phyloP scores from a whole-genome alignment of 352 stramenopile genomes.

The Aphanomyces cochlioides region DNA sequence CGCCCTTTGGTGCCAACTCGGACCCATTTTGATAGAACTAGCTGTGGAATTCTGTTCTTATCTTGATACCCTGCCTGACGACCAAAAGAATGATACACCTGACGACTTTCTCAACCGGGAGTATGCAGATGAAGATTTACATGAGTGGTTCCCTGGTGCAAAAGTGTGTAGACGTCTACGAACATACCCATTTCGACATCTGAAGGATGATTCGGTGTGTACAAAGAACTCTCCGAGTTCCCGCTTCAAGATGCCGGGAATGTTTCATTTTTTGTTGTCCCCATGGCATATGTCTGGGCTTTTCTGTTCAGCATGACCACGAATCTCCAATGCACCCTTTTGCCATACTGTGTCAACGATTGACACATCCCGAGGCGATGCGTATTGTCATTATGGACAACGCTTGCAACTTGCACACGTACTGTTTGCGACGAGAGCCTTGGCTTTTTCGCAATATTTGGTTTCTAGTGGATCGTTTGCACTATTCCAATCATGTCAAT shows the following conservation, averaged over 20 bases:
- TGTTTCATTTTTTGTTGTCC: constrained; percentile 2
- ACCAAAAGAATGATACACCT: neutral
- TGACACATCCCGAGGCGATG: neutral
- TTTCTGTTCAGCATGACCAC: neutral
- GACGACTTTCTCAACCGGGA: neutral
- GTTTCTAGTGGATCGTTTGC: neutral
- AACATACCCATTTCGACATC: neutral
- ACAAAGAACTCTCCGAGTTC: neutral
- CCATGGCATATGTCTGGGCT: neutral
- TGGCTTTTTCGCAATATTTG: neutral
- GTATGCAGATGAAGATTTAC: neutral
- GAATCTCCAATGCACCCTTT: constrained; percentile 1
- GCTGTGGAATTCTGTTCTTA: neutral
- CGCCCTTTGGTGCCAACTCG: neutral
- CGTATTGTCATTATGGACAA: neutral
- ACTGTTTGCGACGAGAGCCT: neutral
- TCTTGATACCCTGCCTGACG: neutral
- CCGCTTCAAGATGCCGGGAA: neutral
- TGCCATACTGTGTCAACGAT: neutral
- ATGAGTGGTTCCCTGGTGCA: constrained; percentile 1
- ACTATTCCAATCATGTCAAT: too few relatives aligned
- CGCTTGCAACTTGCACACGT: neutral
- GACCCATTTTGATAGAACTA: neutral
- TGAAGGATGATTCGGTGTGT: neutral
- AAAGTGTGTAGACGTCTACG: neutral